These are phyloP conservation scores for Claviceps quebecensis DNA, from an alignment of 2,329 filamentous ascomycete species.

Conservation along the genomic window DNA sequence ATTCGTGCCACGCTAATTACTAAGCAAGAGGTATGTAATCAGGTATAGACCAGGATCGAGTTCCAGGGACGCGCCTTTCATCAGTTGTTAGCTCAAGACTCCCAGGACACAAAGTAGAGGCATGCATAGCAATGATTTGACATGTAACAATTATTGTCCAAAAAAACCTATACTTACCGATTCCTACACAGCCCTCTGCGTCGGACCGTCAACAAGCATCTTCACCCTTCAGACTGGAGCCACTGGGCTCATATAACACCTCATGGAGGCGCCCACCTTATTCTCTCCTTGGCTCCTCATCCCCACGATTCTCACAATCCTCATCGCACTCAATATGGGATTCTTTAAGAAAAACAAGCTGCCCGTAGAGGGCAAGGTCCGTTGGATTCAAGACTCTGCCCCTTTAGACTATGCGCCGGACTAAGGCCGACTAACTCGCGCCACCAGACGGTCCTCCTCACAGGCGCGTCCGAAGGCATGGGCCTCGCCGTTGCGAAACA, in stretches of 20 bases:
- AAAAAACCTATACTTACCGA: background rate
- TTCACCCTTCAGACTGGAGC: background rate
- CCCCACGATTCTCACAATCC: slow-evolving; percentile 19
- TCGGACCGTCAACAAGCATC: background rate
- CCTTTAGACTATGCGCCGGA: slow-evolving; percentile 3
- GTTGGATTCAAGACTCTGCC: slow-evolving; percentile 8
- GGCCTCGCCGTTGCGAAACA: slow-evolving; percentile 61
- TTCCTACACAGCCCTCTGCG: background rate
- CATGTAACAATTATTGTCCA: too few relatives aligned
- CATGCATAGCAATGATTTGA: too few relatives aligned
- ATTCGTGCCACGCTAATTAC: too few relatives aligned
- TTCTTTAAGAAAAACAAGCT: slow-evolving; percentile 59
- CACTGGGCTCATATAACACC: background rate
- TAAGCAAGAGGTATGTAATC: too few relatives aligned
- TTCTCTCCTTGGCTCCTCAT: slow-evolving; percentile 11
- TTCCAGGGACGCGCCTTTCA: too few relatives aligned
- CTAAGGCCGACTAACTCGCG: background rate
- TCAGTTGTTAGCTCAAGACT: too few relatives aligned
- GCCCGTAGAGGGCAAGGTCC: slow-evolving; percentile 69
- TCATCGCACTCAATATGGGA: slow-evolving; percentile 42
- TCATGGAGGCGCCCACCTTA: slow-evolving; percentile 5
- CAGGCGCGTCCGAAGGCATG: slow-evolving; percentile 87
- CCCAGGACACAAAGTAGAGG: too few relatives aligned
- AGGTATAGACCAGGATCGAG: too few relatives aligned
- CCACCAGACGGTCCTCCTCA: slow-evolving; percentile 68